These are phyloP conservation scores for Cercospora nicotianae DNA, from an alignment of 2,329 filamentous ascomycete genomes.

Conservation along the genomic window DNA sequence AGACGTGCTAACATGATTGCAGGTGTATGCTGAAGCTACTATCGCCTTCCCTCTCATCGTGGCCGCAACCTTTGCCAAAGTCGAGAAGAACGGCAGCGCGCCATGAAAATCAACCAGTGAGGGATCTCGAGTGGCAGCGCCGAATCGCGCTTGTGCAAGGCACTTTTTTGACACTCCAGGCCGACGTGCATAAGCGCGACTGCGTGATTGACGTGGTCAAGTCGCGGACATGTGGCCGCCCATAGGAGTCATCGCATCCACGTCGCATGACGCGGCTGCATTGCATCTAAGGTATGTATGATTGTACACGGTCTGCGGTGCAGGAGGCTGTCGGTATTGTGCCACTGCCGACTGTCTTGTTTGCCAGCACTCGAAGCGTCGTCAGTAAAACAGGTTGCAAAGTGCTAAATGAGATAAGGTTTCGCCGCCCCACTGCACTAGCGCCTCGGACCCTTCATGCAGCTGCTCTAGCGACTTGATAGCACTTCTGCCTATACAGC, in stretches of 20 bases:
- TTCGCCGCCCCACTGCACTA: constrained; percentile 3
- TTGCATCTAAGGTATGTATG: neutral
- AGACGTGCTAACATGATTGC: neutral
- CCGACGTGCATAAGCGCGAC: constrained; percentile 12
- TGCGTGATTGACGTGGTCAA: constrained; percentile 15
- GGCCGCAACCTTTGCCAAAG: constrained; percentile 63
- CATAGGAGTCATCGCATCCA: constrained; percentile 41
- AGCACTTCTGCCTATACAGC: constrained; percentile 11
- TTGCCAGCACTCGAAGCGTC: neutral
- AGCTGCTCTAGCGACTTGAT: constrained; percentile 3
- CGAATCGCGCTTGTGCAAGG: constrained; percentile 25
- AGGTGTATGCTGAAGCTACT: constrained; percentile 67
- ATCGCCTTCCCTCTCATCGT: constrained; percentile 68
- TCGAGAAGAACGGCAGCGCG: constrained; percentile 17
- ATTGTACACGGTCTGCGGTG: neutral
- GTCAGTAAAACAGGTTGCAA: neutral
- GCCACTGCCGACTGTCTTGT: neutral
- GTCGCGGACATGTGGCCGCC: constrained; percentile 6
- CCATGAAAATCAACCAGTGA: constrained; percentile 9
- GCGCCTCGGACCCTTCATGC: constrained; percentile 5
- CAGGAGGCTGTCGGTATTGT: neutral
- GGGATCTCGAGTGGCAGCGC: neutral
- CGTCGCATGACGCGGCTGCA: constrained; percentile 4
- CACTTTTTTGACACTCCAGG: constrained; percentile 18
- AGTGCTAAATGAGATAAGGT: constrained; percentile 1